Evolutionary conservation across 208 protist species (phyloP).

Genomic region (Naegleria lovaniensis): DNA sequence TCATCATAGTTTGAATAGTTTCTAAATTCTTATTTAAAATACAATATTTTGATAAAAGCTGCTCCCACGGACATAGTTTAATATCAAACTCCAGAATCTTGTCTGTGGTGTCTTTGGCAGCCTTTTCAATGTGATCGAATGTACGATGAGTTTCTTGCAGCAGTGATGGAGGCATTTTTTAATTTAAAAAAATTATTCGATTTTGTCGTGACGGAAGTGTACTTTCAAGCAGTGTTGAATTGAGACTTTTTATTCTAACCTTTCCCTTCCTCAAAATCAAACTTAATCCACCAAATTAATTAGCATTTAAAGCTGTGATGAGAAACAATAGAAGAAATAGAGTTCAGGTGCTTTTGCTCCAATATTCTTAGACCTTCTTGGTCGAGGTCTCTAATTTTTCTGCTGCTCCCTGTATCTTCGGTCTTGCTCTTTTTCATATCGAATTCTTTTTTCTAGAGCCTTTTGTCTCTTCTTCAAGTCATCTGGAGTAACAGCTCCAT

Average conservation of each 20-base stretch:
- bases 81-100: background rate
- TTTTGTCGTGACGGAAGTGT: too few species aligned
- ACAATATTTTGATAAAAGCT: background rate
- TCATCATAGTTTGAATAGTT: background rate
- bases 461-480: background rate
- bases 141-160: background rate
- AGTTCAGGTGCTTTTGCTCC: too few species aligned
- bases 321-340: too few species aligned
- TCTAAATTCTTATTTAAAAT: constrained; percentile 11
- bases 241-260: too few species aligned
- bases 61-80: background rate
- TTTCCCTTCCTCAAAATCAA: too few species aligned
- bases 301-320: too few species aligned
- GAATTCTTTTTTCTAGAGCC: background rate
- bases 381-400: constrained; percentile 44
- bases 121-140: background rate
- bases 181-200: too few species aligned
- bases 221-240: too few species aligned
- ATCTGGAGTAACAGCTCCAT: background rate
- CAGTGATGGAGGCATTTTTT: background rate
- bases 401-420: background rate
- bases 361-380: too few species aligned
- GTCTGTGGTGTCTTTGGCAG: background rate
- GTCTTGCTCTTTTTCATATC: background rate
- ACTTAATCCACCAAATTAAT: too few species aligned